Conservation (phyloP, 345 rosid species). For the Linum tenue region DNA sequence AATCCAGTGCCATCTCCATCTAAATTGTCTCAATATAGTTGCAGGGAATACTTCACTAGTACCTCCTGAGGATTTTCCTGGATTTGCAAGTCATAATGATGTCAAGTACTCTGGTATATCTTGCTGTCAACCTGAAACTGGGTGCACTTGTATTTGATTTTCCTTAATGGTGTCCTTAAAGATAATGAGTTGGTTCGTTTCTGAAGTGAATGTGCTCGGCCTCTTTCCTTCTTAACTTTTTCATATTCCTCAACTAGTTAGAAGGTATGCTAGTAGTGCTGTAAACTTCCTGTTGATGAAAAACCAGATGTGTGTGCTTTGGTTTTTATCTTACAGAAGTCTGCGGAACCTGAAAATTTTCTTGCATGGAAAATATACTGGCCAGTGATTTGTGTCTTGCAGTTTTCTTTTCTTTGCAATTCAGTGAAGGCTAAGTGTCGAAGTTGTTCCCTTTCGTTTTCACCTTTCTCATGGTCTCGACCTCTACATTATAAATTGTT, state of each 20-base stretch:
- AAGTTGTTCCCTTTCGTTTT: background rate
- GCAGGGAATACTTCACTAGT: constrained; percentile 31
- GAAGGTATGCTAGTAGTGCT: no score
- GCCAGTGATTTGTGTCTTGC: background rate
- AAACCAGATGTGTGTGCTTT: background rate
- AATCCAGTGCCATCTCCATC: constrained; percentile 22
- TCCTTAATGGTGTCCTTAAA: background rate
- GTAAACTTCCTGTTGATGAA: background rate
- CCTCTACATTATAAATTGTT: constrained; percentile 4
- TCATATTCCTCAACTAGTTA: background rate
- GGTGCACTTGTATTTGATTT: constrained; percentile 8
- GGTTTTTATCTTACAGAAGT: background rate
- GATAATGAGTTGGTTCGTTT: background rate
- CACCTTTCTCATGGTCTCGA: background rate
- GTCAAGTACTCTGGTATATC: constrained; percentile 49
- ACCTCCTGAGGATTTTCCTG: constrained; percentile 50
- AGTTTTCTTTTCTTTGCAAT: background rate
- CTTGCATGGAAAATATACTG: no score
- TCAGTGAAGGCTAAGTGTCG: background rate
- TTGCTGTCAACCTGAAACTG: background rate
- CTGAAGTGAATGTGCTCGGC: background rate
- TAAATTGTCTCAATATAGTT: constrained; percentile 27
- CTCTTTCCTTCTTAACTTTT: background rate
- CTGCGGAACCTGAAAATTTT: no score
- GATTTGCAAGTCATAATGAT: constrained; percentile 57